Evolutionary conservation across 768 basidiomycete species (phyloP), one percentile per base, ranked within the genome.

Genomic region (Mycena vitilis): DNA sequence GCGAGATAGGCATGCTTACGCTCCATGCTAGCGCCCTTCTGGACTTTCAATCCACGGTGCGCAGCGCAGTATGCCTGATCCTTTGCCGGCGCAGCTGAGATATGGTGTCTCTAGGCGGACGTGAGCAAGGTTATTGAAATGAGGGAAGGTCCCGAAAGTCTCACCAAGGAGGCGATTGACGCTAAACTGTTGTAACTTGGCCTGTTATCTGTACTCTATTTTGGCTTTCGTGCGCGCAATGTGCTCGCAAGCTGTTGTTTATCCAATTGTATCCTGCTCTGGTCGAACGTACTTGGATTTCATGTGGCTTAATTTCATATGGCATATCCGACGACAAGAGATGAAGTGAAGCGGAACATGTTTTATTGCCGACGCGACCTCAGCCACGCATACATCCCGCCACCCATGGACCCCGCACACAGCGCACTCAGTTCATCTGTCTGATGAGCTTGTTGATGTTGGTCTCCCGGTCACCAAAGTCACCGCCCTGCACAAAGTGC

Each of bases 381-480:
- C 30, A 30, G 30, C 30, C 30, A 30, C 30, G 30, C 51, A 64
- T 63, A 53, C 52, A 55, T 62, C 56, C 61, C 58, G 22, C 58
- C 58, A 34, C 30, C 63, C 38, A 47, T 15, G 20, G 30, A 23
- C 13, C 56, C 38, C 51, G 23, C 55, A 23, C 48, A 40, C 22
- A 58, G 47, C 38, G 23, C 23, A 38, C 73, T 82, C 77, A 95
- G 84, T 95, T 95, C 94, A 95, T 95, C 84, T 95, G 93, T 65
- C 95, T 88, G 82, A 99, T 89, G 82, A 99, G 95, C 82, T 92
- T 92, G 90, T 98, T 97, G 88, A 99, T 99, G 88, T 94, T 94
- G 75, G 84, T 84, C 84, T 99, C 97, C 80, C 98, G 91, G 87
- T 98, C 91, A 82, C 98, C 98, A 80, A 95, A 94, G 86, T 98